Conservation (phyloP, 2,329 filamentous ascomycete species). For the Botrytis aclada region DNA sequence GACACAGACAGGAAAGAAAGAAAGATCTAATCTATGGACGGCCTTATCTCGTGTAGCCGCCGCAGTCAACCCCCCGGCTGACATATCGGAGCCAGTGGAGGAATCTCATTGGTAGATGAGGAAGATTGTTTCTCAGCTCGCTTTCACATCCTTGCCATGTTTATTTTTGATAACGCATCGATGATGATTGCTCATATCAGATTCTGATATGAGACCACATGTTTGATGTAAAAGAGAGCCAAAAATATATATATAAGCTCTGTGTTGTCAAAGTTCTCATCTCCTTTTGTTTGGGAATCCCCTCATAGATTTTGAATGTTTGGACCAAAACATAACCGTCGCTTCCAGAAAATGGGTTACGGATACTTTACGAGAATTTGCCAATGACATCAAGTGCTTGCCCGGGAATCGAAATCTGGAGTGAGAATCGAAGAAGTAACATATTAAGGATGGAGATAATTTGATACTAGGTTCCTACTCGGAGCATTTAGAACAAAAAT, state of each 20-base stretch:
- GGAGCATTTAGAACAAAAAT: conserved; percentile 9
- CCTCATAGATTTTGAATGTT: neutral
- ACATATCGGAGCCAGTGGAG: neutral
- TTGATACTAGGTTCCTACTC: neutral
- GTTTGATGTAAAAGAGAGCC: neutral
- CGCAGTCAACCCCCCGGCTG: neutral
- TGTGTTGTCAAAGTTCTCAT: conserved; percentile 3
- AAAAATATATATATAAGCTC: neutral
- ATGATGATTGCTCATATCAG: neutral
- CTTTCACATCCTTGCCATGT: neutral
- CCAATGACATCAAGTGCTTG: conserved; percentile 5
- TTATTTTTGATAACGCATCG: neutral
- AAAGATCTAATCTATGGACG: conserved; percentile 5
- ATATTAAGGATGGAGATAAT: neutral
- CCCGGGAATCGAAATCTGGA: conserved; percentile 10
- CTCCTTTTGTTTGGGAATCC: neutral
- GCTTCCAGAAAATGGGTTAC: conserved; percentile 5
- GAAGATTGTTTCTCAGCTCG: neutral
- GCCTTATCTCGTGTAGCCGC: neutral
- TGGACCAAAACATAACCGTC: neutral
- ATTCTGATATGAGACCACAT: neutral
- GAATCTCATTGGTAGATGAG: neutral
- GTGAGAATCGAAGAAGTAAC: conserved; percentile 10
- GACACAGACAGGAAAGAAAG: too few species aligned
- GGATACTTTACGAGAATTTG: neutral